Conservation (phyloP, 768 basidiomycete genomes). For the Lactarius sanguifluus region DNA sequence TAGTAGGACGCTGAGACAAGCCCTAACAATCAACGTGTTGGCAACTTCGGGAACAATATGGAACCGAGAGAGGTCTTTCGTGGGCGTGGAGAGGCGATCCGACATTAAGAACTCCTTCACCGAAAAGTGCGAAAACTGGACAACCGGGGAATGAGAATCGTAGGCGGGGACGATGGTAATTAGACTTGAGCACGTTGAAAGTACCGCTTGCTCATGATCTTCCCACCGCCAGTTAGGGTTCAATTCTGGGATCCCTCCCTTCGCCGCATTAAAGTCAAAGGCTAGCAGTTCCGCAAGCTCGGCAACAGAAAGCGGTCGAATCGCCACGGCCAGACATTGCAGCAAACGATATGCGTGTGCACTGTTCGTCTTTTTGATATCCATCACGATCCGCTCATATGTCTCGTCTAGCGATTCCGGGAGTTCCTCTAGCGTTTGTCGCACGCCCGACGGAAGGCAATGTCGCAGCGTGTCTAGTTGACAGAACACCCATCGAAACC, state of each 20-base stretch:
- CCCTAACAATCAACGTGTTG: not conserved
- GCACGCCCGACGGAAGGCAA: not conserved
- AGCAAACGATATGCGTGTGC: not conserved
- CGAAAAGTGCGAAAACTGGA: not conserved
- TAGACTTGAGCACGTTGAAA: not conserved
- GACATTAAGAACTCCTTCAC: not conserved
- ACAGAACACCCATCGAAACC: constrained; percentile 2
- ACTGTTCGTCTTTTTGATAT: not conserved
- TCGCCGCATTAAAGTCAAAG: not conserved
- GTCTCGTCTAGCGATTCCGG: not conserved
- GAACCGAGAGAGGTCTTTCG: not conserved
- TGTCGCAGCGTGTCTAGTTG: not conserved
- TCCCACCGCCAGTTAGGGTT: not conserved
- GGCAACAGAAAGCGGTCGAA: not conserved
- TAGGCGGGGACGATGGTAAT: not conserved
- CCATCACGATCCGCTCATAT: not conserved
- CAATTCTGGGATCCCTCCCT: not conserved
- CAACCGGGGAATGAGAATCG: not conserved
- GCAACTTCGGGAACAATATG: not conserved
- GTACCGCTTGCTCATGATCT: not conserved
- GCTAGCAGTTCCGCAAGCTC: not conserved
- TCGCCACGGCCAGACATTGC: not conserved
- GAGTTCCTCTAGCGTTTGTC: not conserved
- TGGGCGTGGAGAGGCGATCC: not conserved
- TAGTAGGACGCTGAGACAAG: not conserved